Base-by-base conservation (phyloP, 257 asterid genomes). In the Hygrophila difformis region DNA sequence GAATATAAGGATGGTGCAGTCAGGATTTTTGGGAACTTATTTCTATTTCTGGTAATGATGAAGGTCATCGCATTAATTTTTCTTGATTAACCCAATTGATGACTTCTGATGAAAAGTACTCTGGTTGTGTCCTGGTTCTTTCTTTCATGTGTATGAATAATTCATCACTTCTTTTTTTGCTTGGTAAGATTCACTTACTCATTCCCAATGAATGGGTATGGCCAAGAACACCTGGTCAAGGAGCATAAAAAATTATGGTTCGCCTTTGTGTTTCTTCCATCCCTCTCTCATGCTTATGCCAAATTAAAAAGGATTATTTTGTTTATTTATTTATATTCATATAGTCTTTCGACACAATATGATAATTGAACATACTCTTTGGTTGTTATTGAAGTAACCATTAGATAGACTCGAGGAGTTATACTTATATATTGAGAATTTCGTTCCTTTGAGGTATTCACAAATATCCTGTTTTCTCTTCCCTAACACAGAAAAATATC, bases 121-220 rank as follows among this genome's bases (percentile, higher is more conserved):
- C n/a, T n/a, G n/a, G n/a, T n/a, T n/a, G n/a, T n/a, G n/a, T n/a
- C n/a, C n/a, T n/a, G n/a, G n/a, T n/a, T n/a, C n/a, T n/a, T n/a
- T n/a, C n/a, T n/a, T n/a, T n/a, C n/a, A n/a, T n/a, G n/a, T n/a
- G n/a, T n/a, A n/a, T n/a, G n/a, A n/a, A n/a, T n/a, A n/a, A n/a
- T n/a, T n/a, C n/a, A n/a, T n/a, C n/a, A n/a, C n/a, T 17, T 40
- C 28, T 60, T 12, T 18, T 13, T 18, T 9, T 23, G 38, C 28
- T 20, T 59, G 49, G 59, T n/a, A n/a, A n/a, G n/a, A n/a, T 36
- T 12, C 21, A 11, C 40, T 17, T 42, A 28, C 22, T 8, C 9
- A 33, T 14, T 24, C 44, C n/a, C 0, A 35, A 5, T 15, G 47
- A 37, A 34, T 8, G 18, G 21, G 12, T 15, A 23, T 1, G 20